Conservation (phyloP, 1,284 basidiomycete species). For the Cerrena zonata region DNA sequence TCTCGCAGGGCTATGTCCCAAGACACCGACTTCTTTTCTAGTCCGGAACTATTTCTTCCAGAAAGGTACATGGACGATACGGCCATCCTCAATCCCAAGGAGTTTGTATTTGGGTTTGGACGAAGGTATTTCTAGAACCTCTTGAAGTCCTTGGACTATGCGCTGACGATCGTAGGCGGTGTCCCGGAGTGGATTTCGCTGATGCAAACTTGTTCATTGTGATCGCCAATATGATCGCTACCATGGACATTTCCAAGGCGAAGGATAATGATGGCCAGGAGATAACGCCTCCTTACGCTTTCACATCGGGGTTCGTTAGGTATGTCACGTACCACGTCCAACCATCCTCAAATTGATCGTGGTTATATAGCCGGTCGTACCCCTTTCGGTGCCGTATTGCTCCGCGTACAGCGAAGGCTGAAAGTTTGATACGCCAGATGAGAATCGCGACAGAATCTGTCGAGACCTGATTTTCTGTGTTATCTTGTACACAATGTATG, state of each 20-base stretch:
- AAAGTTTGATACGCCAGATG: constrained; percentile 8
- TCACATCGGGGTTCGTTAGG: constrained; percentile 20
- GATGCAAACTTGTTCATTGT: constrained; percentile 22
- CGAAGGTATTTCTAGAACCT: constrained; percentile 34
- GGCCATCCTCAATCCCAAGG: constrained; percentile 17
- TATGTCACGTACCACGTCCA: background rate
- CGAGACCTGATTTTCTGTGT: no score
- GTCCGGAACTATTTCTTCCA: constrained; percentile 25
- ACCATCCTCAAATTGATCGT: background rate
- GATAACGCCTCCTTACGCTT: constrained; percentile 17
- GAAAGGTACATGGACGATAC: constrained; percentile 29
- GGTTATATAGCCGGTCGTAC: constrained; percentile 10
- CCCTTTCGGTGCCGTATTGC: constrained; percentile 11
- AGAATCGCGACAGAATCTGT: background rate
- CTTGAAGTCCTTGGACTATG: no score
- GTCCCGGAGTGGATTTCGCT: constrained; percentile 25
- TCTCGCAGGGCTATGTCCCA: constrained; percentile 27
- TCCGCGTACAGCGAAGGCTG: constrained; percentile 9
- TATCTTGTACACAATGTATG: no score
- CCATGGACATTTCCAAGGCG: constrained; percentile 19
- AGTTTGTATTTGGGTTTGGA: constrained; percentile 30
- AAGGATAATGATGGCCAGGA: constrained; percentile 16
- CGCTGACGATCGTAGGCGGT: constrained; percentile 8
- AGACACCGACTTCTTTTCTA: constrained; percentile 20
- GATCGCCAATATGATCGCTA: constrained; percentile 17